Base-by-base conservation (phyloP, 768 basidiomycete species). In the Kondoa malvinella region DNA sequence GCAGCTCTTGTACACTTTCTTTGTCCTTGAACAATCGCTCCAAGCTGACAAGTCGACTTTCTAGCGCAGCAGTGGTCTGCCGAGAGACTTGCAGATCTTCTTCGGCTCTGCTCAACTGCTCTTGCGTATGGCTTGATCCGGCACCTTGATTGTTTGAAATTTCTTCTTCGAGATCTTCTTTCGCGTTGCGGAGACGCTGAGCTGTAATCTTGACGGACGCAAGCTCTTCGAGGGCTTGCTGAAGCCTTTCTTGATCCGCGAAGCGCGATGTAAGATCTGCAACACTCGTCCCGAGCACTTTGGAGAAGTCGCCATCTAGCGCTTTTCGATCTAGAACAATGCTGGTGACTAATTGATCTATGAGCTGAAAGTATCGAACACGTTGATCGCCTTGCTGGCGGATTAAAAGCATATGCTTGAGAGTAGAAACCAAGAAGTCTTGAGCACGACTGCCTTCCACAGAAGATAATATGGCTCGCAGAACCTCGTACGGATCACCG, bases 371-470 rank as follows among this genome's bases (percentile, higher is more conserved):
- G 76, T 92, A 88, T 71, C 90, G 87, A 57, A 85, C 84, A 77
- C 89, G 83, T 30, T 85, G 81, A 34, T 86, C 86, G 3, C 87
- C 89, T 72, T 96, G 89, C 73, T 89, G 88, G 66, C 87, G 84
- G 71, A 97, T 88, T 71, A 97, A 83, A 25, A 96, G 81, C 67
- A 99, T 77, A 77, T 96, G 92, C 75, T 91, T 90, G 83, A 97
- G 83, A 77, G 91, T 87, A n/a, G 89, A 89, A 56, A 92, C 79
- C 76, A 99, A 87, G 76, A 92, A 86, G 70, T 88, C 85, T 72
- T 82, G 81, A 3, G 92, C 91, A 68, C 83, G 84, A 16, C 87
- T 85, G 57, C 86, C 86, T 69, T 85, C 81, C n/a, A 86, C 85
- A 75, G 83, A 86, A n/a, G 83, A 78, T 70, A 83, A 82, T 60